Conservation (phyloP, 257 asterid genomes). For the Primulina eburnea region DNA sequence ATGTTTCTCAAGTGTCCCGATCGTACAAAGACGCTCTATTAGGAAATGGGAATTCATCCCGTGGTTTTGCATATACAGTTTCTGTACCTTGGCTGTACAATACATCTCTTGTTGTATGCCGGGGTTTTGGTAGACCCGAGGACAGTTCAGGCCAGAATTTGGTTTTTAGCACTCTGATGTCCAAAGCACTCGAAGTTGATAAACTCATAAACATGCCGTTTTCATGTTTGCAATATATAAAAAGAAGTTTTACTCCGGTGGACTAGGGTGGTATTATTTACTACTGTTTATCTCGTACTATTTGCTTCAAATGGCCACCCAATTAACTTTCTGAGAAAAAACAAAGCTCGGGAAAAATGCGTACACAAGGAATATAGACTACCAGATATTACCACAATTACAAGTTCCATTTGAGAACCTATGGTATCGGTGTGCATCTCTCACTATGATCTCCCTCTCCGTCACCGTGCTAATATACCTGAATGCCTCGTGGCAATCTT, state of each 20-base stretch:
- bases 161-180: constrained; percentile 41
- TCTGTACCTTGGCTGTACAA: constrained; percentile 84
- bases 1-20: constrained; percentile 43
- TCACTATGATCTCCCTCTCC: constrained; percentile 61
- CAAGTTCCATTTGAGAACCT: constrained; percentile 64
- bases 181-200: constrained; percentile 53
- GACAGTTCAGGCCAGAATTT: constrained; percentile 28
- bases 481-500: constrained; percentile 66
- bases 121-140: constrained; percentile 42
- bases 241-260: constrained; percentile 54
- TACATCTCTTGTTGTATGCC: constrained; percentile 61
- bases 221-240: constrained; percentile 63
- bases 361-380: neutral
- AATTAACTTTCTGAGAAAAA: neutral
- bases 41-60: constrained; percentile 24
- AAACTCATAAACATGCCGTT: constrained; percentile 56
- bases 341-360: too few species aligned
- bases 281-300: neutral
- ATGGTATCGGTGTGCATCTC: constrained; percentile 72
- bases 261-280: constrained; percentile 10
- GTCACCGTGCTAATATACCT: constrained; percentile 53
- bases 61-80: constrained; percentile 58
- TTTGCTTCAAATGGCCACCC: neutral
- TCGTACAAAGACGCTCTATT: constrained; percentile 55
- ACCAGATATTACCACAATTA: constrained; percentile 71